Evolutionary conservation across 805 yeast genomes (phyloP), one percentile per base, ranked within the genome.

Genomic region (Blastobotrys peoriensis): DNA sequence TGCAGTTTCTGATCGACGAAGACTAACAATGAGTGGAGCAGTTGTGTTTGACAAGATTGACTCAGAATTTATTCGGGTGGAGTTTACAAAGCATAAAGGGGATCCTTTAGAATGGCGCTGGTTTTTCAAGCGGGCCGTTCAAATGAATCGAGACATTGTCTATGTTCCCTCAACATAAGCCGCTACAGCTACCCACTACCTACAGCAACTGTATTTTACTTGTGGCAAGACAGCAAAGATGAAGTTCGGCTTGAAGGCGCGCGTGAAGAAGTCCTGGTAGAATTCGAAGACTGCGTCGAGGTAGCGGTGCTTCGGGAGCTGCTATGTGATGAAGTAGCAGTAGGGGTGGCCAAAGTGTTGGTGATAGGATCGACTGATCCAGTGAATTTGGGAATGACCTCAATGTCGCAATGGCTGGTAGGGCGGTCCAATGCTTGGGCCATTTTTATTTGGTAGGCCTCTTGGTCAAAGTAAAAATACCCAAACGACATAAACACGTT

Each of bases 31-130:
- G 37, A 30, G 25, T 6, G 65, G 64, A 1, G 47, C 46, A 19
- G 48, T 57, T 20, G 37, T 40, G 27, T 49, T 59, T 17, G 39
- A 34, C 38, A 18, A 48, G n/a, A 39, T 41, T 9, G 46, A 43
- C 33, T 27, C 46, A 66, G 25, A 65, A 66, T 22, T 53, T 65
- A 42, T 57, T 46, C 74, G 71, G 41, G 68, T 82, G 0, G 76
- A 73, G 43, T 80, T 82, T 53, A 60, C 72, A 30, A 77, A 76
- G 51, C 65, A 71, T 2, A 70, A 71, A 28, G 86, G 84, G 0
- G 87, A 82, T 61, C 87, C 88, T 0, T 57, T 82, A 34, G 88
- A 82, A 58, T 82, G 88, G 88, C 69, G 88, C 60, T 63, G 79
- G 13, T 63, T 82, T 16, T 82, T 83, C 63, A 78, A 79, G 55